Percentiles rank a stretch among this genome's conserved stretches.
Conservation (phyloP, 306 rosid genomes). For the Rosa multiflora region DNA sequence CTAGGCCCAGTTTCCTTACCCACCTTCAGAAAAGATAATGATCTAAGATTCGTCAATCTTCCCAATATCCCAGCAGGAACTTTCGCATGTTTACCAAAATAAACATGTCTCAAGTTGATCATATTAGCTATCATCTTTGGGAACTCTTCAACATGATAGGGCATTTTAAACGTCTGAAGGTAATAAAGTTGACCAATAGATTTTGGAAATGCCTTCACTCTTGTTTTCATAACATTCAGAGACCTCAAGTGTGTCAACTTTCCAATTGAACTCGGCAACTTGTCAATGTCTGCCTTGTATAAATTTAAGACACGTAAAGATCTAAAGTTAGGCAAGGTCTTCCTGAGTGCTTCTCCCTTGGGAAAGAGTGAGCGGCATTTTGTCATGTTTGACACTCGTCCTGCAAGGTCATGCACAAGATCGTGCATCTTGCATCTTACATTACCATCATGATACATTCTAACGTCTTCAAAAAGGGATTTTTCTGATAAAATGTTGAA, state of each 20-base stretch:
- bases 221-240: neutral
- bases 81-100: neutral
- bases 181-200: conserved; percentile 5
- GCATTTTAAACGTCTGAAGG: neutral
- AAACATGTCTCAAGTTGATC: neutral
- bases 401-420: conserved; percentile 19
- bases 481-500: conserved; percentile 9
- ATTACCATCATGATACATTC: too few relatives aligned
- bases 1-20: neutral
- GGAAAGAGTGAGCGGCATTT: neutral
- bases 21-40: neutral
- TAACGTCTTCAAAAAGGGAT: conserved; percentile 18
- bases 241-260: conserved; percentile 20
- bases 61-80: neutral
- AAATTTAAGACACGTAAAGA: conserved; percentile 17
- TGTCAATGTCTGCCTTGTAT: neutral
- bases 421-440: conserved; percentile 20
- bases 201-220: neutral
- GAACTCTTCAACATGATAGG: neutral
- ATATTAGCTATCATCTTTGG: neutral
- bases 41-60: neutral
- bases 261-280: conserved; percentile 6
- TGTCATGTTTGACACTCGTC: neutral
- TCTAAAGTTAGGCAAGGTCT: neutral
- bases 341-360: neutral